Conservation (phyloP, 2,329 filamentous ascomycete genomes). For the Dothideomycetidae sp. region DNA sequence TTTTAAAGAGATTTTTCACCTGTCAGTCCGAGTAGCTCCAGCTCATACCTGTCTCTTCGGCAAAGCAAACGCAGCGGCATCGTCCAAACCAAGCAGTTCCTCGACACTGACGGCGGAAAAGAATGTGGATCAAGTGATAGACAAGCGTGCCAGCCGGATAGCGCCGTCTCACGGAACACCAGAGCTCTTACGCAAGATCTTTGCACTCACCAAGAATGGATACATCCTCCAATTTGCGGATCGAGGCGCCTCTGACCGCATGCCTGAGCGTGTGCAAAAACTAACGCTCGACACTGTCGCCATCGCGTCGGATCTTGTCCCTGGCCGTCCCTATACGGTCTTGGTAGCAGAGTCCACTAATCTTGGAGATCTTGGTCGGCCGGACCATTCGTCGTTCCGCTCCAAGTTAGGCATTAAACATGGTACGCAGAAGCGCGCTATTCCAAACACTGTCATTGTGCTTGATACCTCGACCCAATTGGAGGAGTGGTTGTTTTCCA, state of each 20-base stretch:
- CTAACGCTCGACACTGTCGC: conserved; percentile 62
- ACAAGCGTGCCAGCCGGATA: conserved; percentile 21
- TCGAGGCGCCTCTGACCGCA: conserved; percentile 53
- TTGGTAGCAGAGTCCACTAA: conserved; percentile 53
- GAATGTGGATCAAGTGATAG: conserved; percentile 1
- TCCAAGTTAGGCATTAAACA: conserved; percentile 49
- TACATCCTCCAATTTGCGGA: conserved; percentile 61
- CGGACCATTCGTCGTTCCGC: conserved; percentile 44
- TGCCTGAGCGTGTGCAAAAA: conserved; percentile 60
- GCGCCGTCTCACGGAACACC: conserved; percentile 16
- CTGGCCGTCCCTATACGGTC: conserved; percentile 66
- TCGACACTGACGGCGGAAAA: conserved; percentile 1
- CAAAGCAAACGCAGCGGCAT: conserved; percentile 1
- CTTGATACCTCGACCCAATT: conserved; percentile 60
- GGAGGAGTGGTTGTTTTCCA: conserved; percentile 56
- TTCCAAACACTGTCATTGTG: conserved; percentile 55
- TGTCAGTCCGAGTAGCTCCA: conserved; percentile 5
- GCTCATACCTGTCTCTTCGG: conserved; percentile 7
- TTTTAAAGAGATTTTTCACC: conserved; percentile 6
- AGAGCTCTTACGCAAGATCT: conserved; percentile 58
- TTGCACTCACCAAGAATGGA: conserved; percentile 55
- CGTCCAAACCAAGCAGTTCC: conserved; percentile 1
- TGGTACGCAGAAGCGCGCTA: conserved; percentile 39
- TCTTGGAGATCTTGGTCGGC: conserved; percentile 40
- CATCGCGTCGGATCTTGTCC: conserved; percentile 67